Percentiles rank a stretch among this genome's conserved stretches.
These are phyloP conservation scores for Boeremia exigua DNA, from an alignment of 2,329 filamentous ascomycete genomes.

Conservation along the genomic window DNA sequence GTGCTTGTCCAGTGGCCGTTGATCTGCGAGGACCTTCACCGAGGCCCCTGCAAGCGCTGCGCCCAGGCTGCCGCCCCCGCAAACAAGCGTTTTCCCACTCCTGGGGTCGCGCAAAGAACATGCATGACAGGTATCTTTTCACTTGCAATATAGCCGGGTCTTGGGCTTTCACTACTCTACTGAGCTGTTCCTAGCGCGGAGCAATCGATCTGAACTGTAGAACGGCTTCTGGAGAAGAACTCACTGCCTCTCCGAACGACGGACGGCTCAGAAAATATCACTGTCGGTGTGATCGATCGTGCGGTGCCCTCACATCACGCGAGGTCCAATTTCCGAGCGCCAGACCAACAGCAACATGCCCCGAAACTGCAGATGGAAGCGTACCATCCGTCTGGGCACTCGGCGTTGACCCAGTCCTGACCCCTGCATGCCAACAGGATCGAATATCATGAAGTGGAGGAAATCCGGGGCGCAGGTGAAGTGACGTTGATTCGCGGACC, in stretches of 20 bases:
- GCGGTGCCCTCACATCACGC: slow-evolving; percentile 10
- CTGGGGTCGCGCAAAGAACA: slow-evolving; percentile 33
- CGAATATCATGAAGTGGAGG: not conserved
- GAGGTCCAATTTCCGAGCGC: not conserved
- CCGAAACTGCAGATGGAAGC: slow-evolving; percentile 14
- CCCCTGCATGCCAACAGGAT: slow-evolving; percentile 2
- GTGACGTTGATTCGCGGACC: not conserved
- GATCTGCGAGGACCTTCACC: slow-evolving; percentile 3
- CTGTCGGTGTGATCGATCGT: not conserved
- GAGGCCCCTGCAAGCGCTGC: slow-evolving; percentile 9
- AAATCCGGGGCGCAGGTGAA: not conserved
- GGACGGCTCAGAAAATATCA: not conserved
- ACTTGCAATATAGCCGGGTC: no score
- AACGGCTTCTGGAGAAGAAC: not conserved
- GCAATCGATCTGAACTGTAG: not conserved
- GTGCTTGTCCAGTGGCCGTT: slow-evolving; percentile 12
- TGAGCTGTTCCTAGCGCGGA: not conserved
- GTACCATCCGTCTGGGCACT: slow-evolving; percentile 24
- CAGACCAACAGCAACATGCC: slow-evolving; percentile 5
- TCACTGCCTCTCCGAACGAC: not conserved
- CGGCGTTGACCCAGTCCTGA: slow-evolving; percentile 12
- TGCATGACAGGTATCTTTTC: not conserved
- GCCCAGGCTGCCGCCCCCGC: slow-evolving; percentile 26
- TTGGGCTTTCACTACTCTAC: no score
- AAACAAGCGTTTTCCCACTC: slow-evolving; percentile 28